Base-by-base conservation (phyloP, 768 basidiomycete genomes). In the Terana coerulea region DNA sequence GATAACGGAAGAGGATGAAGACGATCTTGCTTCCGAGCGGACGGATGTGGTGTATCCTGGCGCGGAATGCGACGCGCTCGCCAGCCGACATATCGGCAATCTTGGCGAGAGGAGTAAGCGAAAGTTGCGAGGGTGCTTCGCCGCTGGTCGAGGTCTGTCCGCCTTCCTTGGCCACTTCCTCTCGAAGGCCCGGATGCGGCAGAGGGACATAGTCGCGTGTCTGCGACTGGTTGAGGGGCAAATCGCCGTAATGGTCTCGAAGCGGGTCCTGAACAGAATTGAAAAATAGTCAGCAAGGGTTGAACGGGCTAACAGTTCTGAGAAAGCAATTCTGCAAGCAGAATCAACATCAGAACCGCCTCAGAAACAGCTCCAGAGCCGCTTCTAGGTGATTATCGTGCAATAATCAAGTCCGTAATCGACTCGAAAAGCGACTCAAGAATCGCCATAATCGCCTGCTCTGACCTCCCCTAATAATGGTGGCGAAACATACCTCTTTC, bases 201-300 rank as follows among this genome's bases (percentile, higher is more conserved):
- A 49, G 34, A 11, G 34, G 35, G 8, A 40, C 24, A 17, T 40
- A 49, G 34, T 30, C 15, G 8, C 42, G 50, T 2, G 50, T 41
- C 66, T 91, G 87, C 12, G 94, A 95, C 71, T 93, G 89, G 71
- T 97, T 88, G 43, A 98, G 70, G 29, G 94, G 92, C 7, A 95
- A 76, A 54, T 79, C 75, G 31, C 97, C 97, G 67, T 98, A 99
- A 68, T 61, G 55, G 6, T 60, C 57, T 14, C 52, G 49, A 1
- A 62, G 31, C 0, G 64, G 64, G 33, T 66, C 64, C 64, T 66
- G 15, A 7, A 39, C 14, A 21, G 26, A 17, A 17, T 33, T 15
- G 7, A 15, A 15, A 24, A 19, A 21, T 3, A 26, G 34, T 19
- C 37, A 29, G 46, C 29, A 47, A 12, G 24, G n/a, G 34, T 14